phyloP scores from a whole-genome alignment of 306 rosid genomes.

The Vigna trinervia region DNA sequence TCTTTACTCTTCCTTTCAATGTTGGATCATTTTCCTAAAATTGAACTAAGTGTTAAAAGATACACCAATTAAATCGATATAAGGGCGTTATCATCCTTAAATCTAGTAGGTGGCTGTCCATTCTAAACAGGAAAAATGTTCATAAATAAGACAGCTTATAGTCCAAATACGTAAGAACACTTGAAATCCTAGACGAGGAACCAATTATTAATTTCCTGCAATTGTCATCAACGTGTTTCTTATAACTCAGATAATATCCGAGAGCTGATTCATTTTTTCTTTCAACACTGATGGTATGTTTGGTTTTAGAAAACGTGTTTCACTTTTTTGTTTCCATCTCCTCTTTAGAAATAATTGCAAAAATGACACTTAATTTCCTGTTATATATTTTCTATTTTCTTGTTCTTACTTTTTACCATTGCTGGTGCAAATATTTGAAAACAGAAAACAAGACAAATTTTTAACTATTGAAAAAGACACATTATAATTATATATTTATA shows the following conservation, averaged over 20 bases:
- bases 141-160: background rate
- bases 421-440: no score
- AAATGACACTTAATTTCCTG: no score
- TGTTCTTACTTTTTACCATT: no score
- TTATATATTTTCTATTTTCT: no score
- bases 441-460: no score
- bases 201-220: background rate
- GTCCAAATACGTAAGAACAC: background rate
- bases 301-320: background rate
- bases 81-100: conserved; percentile 4
- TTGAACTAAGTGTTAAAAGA: conserved; percentile 23
- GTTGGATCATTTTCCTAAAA: conserved; percentile 97
- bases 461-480: background rate
- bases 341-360: no score
- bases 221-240: no score
- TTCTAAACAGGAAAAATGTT: conserved; percentile 5
- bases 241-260: background rate
- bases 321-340: background rate
- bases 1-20: conserved; percentile 88
- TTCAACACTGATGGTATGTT: background rate
- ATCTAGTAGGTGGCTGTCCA: conserved; percentile 8
- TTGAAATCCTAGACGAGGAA: background rate
- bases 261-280: background rate
- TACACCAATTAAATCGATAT: conserved; percentile 15
- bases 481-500: background rate